Conservation (phyloP, 2,329 filamentous ascomycete species). For the Fusarium solani-melongenae region DNA sequence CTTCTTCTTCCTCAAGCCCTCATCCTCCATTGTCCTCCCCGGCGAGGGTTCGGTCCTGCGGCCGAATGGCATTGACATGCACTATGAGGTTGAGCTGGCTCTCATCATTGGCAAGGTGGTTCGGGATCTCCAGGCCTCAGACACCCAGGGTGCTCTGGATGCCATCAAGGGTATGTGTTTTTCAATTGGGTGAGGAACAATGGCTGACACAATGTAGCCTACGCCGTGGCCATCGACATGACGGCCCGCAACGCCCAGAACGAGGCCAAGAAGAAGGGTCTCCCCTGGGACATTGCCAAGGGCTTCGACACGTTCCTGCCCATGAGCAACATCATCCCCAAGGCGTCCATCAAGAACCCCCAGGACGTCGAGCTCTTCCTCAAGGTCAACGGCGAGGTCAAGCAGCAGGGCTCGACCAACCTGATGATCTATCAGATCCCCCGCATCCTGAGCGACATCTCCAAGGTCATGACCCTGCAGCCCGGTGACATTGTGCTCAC, state of each 20-base stretch:
- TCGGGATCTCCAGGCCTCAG: conserved; percentile 78
- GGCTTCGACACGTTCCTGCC: conserved; percentile 98
- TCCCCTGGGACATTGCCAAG: conserved; percentile 96
- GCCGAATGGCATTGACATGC: conserved; percentile 84
- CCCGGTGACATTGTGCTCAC: conserved; percentile 93
- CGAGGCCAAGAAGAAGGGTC: conserved; percentile 93
- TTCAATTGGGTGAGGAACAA: background rate
- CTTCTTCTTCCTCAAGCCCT: conserved; percentile 98
- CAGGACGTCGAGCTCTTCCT: conserved; percentile 90
- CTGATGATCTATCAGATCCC: conserved; percentile 96
- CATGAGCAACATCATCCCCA: conserved; percentile 83
- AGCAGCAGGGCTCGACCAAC: conserved; percentile 89
- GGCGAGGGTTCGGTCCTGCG: conserved; percentile 82
- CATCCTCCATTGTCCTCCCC: conserved; percentile 85
- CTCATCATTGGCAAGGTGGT: conserved; percentile 87
- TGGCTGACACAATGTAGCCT: conserved; percentile 63
- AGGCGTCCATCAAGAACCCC: conserved; percentile 83
- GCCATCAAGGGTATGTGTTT: conserved; percentile 76
- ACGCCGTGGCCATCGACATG: conserved; percentile 95
- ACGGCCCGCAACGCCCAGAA: conserved; percentile 95
- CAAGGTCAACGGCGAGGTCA: conserved; percentile 80
- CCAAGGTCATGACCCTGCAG: conserved; percentile 92
- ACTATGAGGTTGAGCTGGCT: conserved; percentile 95
- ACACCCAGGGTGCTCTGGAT: conserved; percentile 80
- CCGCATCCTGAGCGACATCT: conserved; percentile 88